Evolutionary conservation across 257 asterid genomes (phyloP).

Genomic region (Misopates orontium): DNA sequence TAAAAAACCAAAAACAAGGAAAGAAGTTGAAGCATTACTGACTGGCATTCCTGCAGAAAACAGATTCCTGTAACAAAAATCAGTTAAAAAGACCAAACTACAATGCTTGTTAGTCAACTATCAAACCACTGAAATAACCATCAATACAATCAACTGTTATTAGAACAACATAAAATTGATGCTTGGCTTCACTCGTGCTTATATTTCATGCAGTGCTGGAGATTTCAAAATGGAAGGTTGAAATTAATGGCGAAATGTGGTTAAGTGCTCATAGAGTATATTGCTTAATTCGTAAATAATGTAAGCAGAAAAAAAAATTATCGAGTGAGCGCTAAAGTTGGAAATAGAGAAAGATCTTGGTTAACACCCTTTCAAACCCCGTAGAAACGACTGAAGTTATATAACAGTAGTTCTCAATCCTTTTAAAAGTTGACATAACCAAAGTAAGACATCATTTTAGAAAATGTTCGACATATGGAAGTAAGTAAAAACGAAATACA

Average conservation of each 20-base stretch:
- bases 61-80: conserved; percentile 49
- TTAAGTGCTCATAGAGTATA: neutral
- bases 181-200: conserved; percentile 13
- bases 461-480: conserved; percentile 48
- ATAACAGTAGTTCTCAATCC: conserved; percentile 38
- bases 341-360: conserved; percentile 28
- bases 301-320: conserved; percentile 14
- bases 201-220: neutral
- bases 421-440: conserved; percentile 44
- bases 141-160: conserved; percentile 10
- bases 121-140: conserved; percentile 15
- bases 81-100: conserved; percentile 35
- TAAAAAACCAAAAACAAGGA: too few species aligned
- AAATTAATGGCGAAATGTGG: neutral
- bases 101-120: conserved; percentile 35
- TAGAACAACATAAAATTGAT: conserved; percentile 17
- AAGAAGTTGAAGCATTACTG: too few species aligned
- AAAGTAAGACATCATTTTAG: conserved; percentile 51
- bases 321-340: conserved; percentile 21
- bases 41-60: conserved; percentile 34
- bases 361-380: conserved; percentile 34
- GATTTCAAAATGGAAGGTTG: neutral
- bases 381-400: conserved; percentile 28
- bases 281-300: neutral
- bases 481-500: conserved; percentile 49